Conservation (phyloP, 805 yeast genomes). For the Yarrowia porcina region DNA sequence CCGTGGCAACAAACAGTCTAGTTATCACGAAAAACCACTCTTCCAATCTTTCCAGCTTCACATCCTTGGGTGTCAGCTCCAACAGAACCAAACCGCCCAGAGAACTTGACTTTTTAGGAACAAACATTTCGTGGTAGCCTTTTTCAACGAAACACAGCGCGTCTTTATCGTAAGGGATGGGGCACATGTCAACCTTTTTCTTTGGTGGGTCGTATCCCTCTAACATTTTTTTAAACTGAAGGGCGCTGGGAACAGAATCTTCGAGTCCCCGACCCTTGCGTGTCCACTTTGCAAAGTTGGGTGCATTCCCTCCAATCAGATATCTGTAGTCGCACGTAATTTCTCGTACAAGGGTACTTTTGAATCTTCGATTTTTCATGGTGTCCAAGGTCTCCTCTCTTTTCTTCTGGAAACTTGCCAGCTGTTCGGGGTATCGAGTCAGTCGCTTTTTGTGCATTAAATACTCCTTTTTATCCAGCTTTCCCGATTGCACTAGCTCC, state of each 20-base stretch:
- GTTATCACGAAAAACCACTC: slow-evolving; percentile 9
- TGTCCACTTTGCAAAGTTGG: no score
- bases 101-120: not conserved
- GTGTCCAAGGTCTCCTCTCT: not conserved
- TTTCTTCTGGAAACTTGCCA: not conserved
- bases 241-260: no score
- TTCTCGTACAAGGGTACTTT: not conserved
- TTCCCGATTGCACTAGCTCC: no score
- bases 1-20: not conserved
- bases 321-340: slow-evolving; percentile 15
- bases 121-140: not conserved
- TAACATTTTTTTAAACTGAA: no score
- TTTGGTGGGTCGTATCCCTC: no score
- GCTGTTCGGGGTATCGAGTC: not conserved
- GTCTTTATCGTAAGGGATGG: not conserved
- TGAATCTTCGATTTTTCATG: not conserved
- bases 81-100: not conserved
- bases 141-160: not conserved
- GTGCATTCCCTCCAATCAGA: slow-evolving; percentile 3
- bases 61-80: slow-evolving; percentile 7
- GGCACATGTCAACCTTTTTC: no score
- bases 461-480: no score
- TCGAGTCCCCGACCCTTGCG: no score
- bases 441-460: not conserved
- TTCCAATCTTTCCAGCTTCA: not conserved